phyloP scores from a whole-genome alignment of 2,329 filamentous ascomycete species.

The Ophiosphaerella narmari region DNA sequence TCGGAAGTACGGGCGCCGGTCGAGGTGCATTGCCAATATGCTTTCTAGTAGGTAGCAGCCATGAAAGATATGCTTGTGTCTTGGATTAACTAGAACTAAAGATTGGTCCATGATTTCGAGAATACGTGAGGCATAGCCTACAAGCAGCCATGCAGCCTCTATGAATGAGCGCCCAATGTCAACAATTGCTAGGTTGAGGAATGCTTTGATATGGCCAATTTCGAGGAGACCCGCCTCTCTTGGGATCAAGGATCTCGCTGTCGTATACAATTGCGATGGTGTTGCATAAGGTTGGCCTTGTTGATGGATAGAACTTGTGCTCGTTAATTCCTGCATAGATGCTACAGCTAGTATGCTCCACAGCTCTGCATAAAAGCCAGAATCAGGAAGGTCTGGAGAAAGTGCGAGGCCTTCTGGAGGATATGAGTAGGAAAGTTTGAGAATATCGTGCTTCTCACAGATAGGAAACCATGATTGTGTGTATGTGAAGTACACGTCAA shows the following conservation, averaged over 20 bases:
- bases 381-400: slow-evolving; percentile 23
- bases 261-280: slow-evolving; percentile 29
- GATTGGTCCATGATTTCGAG: slow-evolving; percentile 49
- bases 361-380: slow-evolving; percentile 50
- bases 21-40: slow-evolving; percentile 58
- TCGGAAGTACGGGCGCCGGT: slow-evolving; percentile 56
- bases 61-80: slow-evolving; percentile 53
- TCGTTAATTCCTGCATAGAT: slow-evolving; percentile 32
- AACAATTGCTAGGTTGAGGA: slow-evolving; percentile 61
- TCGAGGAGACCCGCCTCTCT: slow-evolving; percentile 38
- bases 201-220: slow-evolving; percentile 48
- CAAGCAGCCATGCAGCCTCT: slow-evolving; percentile 65
- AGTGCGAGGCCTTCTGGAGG: slow-evolving; percentile 49
- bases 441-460: slow-evolving; percentile 67
- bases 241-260: slow-evolving; percentile 37
- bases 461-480: slow-evolving; percentile 79
- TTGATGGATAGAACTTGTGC: not conserved
- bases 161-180: slow-evolving; percentile 65
- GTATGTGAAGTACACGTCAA: slow-evolving; percentile 76
- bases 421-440: slow-evolving; percentile 62
- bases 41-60: slow-evolving; percentile 68
- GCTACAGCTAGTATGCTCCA: slow-evolving; percentile 53
- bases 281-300: slow-evolving; percentile 8
- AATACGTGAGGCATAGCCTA: slow-evolving; percentile 67
- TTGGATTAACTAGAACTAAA: slow-evolving; percentile 33